Evolutionary conservation across 176 grass and related monocot species (phyloP), one percentile per base, ranked within the genome.

Genomic region (Areca catechu): DNA sequence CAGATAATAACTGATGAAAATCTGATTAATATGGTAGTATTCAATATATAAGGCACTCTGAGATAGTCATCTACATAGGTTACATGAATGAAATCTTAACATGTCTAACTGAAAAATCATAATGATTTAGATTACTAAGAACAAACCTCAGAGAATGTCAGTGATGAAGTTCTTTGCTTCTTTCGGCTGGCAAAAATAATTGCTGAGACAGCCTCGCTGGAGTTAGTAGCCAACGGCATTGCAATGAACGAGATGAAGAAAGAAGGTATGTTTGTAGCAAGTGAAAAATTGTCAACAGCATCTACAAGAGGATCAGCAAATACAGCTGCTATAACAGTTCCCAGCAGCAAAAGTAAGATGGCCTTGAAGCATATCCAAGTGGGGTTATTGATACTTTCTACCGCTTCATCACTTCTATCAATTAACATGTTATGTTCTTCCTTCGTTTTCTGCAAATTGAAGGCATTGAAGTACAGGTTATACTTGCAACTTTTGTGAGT

Each of bases 221-320:
- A 98, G 70, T 98, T 98, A 48, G 88, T 98, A 3, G 88, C 94
- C 59, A 98, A 70, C 4, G 94, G 94, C 62, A 98, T 83, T 57
- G 63, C 82, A 19, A 98, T 80, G 81, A 98, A 98, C 19, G 88
- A 98, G 74, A 98, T 85, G 71, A 98, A 92, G 71, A 98, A 92
- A 20, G 84, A 83, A 17, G 94, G 87, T 53, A 98, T 98, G 54
- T 69, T 75, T 7, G 93, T 80, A 25, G 93, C 87, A 7, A 73
- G 56, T n/a, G 93, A 98, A 69, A 98, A 92, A 59, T 92, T 88
- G 73, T 92, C 78, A 59, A 98, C 84, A 10, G 93, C 70, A 19
- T 98, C 93, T 25, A 98, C 93, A n/a, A 98, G 83, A 0, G 93
- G 93, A 59, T 98, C 93, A 0, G 93, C 93, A 22, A 85, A 92